These are phyloP conservation scores for Pseudogymnoascus sp. DNA, from an alignment of 2,329 filamentous ascomycete genomes.

Conservation along the genomic window DNA sequence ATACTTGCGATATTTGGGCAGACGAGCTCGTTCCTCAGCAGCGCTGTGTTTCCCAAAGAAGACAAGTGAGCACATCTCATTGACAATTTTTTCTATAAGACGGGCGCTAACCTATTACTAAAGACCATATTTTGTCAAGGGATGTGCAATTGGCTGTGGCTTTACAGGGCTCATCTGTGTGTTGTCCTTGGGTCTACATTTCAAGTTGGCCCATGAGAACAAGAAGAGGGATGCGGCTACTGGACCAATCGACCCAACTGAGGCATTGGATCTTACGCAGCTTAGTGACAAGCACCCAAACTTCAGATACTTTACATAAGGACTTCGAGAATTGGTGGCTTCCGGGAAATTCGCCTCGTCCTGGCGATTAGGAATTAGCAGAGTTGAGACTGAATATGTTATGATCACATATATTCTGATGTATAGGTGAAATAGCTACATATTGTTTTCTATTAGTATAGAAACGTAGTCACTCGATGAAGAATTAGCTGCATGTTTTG, in stretches of 20 bases:
- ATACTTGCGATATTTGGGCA: constrained; percentile 26
- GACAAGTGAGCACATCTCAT: constrained; percentile 17
- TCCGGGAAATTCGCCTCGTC: background rate
- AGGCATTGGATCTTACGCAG: constrained; percentile 10
- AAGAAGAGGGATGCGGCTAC: constrained; percentile 2
- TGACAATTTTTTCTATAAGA: constrained; percentile 11
- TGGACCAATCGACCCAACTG: background rate
- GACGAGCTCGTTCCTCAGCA: constrained; percentile 27
- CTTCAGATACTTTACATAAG: constrained; percentile 41
- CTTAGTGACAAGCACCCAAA: constrained; percentile 37
- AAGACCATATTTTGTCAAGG: constrained; percentile 30
- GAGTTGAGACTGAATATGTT: background rate
- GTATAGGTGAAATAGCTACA: background rate
- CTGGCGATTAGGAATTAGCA: background rate
- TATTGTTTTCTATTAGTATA: background rate
- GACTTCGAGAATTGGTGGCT: background rate
- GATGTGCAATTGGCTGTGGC: constrained; percentile 14
- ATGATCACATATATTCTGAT: background rate
- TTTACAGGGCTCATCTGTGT: constrained; percentile 9
- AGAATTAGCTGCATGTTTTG: background rate
- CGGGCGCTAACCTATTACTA: constrained; percentile 30
- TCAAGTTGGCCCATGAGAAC: constrained; percentile 11
- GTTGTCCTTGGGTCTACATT: constrained; percentile 13
- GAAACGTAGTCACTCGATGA: background rate
- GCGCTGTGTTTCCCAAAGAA: constrained; percentile 20